Evolutionary conservation across 768 basidiomycete genomes (phyloP).

Genomic region (Kwoniella bestiolae): DNA sequence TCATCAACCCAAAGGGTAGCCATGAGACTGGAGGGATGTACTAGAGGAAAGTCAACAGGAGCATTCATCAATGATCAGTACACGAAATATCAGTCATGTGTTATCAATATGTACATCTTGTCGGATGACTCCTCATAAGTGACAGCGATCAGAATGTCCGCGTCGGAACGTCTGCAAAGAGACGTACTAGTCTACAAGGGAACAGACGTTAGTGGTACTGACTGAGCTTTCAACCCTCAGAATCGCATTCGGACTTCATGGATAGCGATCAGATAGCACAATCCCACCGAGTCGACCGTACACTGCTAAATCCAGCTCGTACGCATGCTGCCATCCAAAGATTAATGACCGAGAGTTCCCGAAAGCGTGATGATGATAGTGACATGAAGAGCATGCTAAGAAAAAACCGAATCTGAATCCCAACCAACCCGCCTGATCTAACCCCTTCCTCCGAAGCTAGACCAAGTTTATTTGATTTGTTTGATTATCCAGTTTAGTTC

Average conservation of each 20-base stretch:
- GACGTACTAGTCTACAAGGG: no score
- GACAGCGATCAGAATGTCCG: no score
- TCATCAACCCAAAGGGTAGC: constrained; percentile 48
- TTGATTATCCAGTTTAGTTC: constrained; percentile 57
- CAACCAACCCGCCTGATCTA: constrained; percentile 7
- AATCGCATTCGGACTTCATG: no score
- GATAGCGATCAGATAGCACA: no score
- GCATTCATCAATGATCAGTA: neutral
- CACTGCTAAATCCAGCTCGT: neutral
- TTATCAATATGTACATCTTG: no score
- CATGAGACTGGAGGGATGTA: constrained; percentile 42
- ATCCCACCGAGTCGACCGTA: neutral
- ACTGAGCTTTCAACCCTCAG: no score
- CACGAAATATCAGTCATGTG: no score
- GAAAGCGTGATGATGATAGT: constrained; percentile 22
- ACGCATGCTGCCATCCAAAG: neutral
- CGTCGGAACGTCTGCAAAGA: no score
- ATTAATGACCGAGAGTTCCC: neutral
- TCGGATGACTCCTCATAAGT: no score
- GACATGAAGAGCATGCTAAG: constrained; percentile 30
- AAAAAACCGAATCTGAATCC: constrained; percentile 24
- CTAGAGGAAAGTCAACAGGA: constrained; percentile 6
- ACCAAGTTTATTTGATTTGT: constrained; percentile 13
- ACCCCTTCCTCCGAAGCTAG: constrained; percentile 17
- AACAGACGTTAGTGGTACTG: no score